Base-by-base conservation (phyloP, 176 grass and related monocot species). In the Aegilops longissima region DNA sequence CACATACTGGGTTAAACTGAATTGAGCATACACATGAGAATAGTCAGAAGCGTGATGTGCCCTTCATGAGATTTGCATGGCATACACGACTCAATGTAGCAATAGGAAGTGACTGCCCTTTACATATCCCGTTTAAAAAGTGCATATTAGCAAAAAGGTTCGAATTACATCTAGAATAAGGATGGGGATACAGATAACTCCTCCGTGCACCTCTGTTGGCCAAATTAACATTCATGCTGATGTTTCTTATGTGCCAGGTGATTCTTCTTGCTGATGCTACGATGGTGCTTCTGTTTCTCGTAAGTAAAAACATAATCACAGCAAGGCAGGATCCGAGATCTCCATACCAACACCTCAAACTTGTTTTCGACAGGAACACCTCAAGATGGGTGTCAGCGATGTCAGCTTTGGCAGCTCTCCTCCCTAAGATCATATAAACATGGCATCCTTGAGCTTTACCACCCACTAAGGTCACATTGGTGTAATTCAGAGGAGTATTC, bases 401-500 rank as follows among this genome's bases (percentile, higher is more conserved):
- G 23, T 68, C 23, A 40, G 31, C n/a, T 59, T 23, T 14, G 71
- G 61, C 2, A 82, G 61, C 61, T 82, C 79, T 8, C 71, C 24
- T 59, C 80, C 72, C 80, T 78, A 3, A 88, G 63, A 83, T 83
- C 80, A 70, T 83, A 70, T 82, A 88, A 45, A 40, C 72, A 83
- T 44, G 23, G 3, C 35, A 83, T 34, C 80, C 47, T 59, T 70
- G 71, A 61, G 6, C 38, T 30, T 40, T 62, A 72, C 35, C 64
- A 20, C 80, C 80, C 29, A 79, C 33, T 7, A 82, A 78, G 24
- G 47, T 35, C 27, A 47, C 21, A 2, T 38, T 70, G 0, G 72
- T 1, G 7, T 61, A 70, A 76, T 77, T 18, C 24, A 78, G 5
- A 35, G 71, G 80, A 18, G 9, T 9, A 61, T 88, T 88, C 47